Evolutionary conservation across 2,329 filamentous ascomycete genomes (phyloP).

Genomic region (Venturia carpophila): DNA sequence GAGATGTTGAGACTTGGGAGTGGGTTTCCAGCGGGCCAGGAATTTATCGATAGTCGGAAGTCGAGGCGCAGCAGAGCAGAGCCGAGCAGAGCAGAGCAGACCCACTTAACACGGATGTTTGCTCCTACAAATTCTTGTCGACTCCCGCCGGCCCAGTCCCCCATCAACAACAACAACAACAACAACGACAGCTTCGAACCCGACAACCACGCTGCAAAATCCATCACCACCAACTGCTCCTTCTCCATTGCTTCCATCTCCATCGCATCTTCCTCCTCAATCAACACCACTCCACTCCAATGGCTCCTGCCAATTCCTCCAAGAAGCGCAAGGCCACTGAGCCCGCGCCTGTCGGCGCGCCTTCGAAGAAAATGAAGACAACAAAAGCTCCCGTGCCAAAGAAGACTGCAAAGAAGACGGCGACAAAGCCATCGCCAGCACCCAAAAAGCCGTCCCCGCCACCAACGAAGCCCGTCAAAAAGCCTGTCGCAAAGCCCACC

Average conservation of each 20-base stretch:
- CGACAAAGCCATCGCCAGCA: neutral
- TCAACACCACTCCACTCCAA: neutral
- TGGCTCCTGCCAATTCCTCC: slow-evolving; percentile 6
- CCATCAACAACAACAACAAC: neutral
- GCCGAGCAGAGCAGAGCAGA: too few species aligned
- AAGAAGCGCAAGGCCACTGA: slow-evolving; percentile 11
- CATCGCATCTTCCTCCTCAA: neutral
- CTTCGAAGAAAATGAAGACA: neutral
- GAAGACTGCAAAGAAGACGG: neutral
- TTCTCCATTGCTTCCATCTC: neutral
- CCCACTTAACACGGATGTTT: neutral
- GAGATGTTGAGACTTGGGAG: too few species aligned
- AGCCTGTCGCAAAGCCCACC: slow-evolving; percentile 27
- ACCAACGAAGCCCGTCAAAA: neutral
- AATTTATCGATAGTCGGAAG: neutral
- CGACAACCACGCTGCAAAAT: neutral
- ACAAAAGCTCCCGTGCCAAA: slow-evolving; percentile 4
- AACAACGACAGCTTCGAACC: too few species aligned
- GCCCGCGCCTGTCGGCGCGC: neutral
- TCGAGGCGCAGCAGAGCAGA: neutral
- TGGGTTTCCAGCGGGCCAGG: too few species aligned
- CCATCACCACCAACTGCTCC: neutral
- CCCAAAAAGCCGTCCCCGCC: slow-evolving; percentile 24
- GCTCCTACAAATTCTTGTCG: neutral
- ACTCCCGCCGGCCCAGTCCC: neutral